Conservation (phyloP, 2,329 filamentous ascomycete species). For the Ciborinia camelliae region DNA sequence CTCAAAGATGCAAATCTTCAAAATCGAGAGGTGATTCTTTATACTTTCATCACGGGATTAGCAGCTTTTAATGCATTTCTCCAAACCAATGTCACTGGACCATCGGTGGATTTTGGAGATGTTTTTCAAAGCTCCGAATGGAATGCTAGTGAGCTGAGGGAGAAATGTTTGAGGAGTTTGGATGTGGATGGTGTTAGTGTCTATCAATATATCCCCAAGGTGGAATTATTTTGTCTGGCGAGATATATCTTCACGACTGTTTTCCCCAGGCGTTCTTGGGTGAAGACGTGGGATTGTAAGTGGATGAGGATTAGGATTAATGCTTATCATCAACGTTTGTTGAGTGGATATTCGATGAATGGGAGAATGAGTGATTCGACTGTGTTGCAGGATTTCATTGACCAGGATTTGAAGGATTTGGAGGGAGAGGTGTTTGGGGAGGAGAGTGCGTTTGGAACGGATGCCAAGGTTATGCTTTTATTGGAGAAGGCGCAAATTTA, state of each 20-base stretch:
- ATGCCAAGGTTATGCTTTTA: slow-evolving; percentile 66
- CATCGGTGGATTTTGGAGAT: slow-evolving; percentile 59
- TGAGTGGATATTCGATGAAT: slow-evolving; percentile 39
- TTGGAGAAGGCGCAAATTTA: slow-evolving; percentile 81
- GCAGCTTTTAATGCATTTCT: slow-evolving; percentile 75
- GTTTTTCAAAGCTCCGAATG: slow-evolving; percentile 37
- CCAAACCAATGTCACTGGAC: slow-evolving; percentile 84
- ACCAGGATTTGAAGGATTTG: slow-evolving; percentile 52
- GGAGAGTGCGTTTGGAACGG: slow-evolving; percentile 41
- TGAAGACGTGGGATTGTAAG: slow-evolving; percentile 36
- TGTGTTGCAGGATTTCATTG: slow-evolving; percentile 57
- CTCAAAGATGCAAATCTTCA: slow-evolving; percentile 24
- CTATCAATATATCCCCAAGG: slow-evolving; percentile 77
- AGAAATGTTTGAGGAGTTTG: slow-evolving; percentile 64
- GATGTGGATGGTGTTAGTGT: slow-evolving; percentile 81
- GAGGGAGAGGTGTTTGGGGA: slow-evolving; percentile 43
- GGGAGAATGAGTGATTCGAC: slow-evolving; percentile 51
- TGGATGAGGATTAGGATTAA: slow-evolving; percentile 62
- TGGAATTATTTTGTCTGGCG: slow-evolving; percentile 81
- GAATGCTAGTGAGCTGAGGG: slow-evolving; percentile 37
- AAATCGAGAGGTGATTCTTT: slow-evolving; percentile 20
- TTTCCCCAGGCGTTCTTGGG: slow-evolving; percentile 33
- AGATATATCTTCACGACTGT: slow-evolving; percentile 45
- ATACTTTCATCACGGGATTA: slow-evolving; percentile 50
- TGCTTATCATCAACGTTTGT: slow-evolving; percentile 67